phyloP scores from a whole-genome alignment of 139 green algal genomes.

The Marvania coccoides region DNA sequence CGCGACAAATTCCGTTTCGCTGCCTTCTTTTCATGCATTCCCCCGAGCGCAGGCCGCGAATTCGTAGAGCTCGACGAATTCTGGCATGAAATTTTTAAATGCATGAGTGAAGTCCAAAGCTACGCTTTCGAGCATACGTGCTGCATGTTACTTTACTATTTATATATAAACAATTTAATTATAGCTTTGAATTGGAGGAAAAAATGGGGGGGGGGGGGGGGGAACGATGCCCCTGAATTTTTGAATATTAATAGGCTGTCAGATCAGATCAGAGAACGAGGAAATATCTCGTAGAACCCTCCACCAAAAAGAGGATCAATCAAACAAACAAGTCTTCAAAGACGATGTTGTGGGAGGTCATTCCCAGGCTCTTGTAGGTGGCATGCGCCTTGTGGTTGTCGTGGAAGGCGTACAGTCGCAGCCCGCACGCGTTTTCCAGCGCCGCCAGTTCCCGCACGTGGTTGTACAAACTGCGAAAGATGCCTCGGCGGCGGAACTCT shows the following conservation, averaged over 20 bases:
- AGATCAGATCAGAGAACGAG: not conserved
- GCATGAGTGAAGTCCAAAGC: too few relatives aligned
- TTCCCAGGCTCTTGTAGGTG: constrained; percentile 18
- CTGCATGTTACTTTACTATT: too few relatives aligned
- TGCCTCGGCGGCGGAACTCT: not conserved
- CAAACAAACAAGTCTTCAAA: constrained; percentile 15
- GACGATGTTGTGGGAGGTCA: constrained; percentile 10
- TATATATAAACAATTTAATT: too few relatives aligned
- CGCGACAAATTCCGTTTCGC: too few relatives aligned
- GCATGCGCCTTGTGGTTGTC: constrained; percentile 7
- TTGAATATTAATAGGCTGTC: not conserved
- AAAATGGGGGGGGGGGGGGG: not conserved
- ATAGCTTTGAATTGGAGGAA: not conserved
- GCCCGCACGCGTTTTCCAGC: not conserved
- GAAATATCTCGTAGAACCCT: not conserved
- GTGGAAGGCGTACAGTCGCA: constrained; percentile 17
- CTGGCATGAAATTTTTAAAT: too few relatives aligned
- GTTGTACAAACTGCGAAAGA: constrained; percentile 10
- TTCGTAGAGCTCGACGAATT: too few relatives aligned
- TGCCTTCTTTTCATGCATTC: too few relatives aligned
- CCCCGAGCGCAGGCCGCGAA: too few relatives aligned
- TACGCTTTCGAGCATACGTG: too few relatives aligned
- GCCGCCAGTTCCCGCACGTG: not conserved
- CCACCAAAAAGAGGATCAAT: not conserved
- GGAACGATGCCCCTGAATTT: not conserved